phyloP scores from a whole-genome alignment of 2,329 filamentous ascomycete species.

The Colletotrichum lini region DNA sequence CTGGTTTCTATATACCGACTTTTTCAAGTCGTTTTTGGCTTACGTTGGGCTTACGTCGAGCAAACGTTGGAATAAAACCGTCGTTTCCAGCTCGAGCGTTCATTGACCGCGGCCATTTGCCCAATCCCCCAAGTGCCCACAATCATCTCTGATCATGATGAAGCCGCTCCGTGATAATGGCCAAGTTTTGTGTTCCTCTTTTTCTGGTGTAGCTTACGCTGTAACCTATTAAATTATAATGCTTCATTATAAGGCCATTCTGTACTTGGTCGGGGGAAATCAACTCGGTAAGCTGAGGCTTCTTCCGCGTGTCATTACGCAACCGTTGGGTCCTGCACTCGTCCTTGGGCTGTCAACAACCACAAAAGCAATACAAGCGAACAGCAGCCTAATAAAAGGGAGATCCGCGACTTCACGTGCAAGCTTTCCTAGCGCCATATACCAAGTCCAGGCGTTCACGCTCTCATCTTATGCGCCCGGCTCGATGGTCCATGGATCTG shows the following conservation, averaged over 20 bases:
- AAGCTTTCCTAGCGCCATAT: not conserved
- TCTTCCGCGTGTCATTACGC: not conserved
- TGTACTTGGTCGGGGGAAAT: no score
- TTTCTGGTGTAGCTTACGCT: no score
- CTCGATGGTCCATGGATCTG: not conserved
- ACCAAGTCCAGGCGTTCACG: not conserved
- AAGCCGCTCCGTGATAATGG: not conserved
- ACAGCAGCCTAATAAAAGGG: not conserved
- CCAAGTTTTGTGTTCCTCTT: no score
- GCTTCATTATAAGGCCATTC: no score
- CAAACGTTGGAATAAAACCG: no score
- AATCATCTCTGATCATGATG: not conserved
- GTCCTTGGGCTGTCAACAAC: not conserved
- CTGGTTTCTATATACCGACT: no score
- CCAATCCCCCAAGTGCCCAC: not conserved
- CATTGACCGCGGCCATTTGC: no score
- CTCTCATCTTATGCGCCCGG: slow-evolving; percentile 10
- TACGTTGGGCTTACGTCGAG: no score
- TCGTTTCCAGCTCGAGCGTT: no score
- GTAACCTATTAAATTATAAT: no score
- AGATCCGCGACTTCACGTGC: not conserved
- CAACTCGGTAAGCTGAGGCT: no score
- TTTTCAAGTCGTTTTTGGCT: no score
- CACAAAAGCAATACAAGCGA: not conserved
- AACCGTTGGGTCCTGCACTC: not conserved